Evolutionary conservation across 768 basidiomycete species (phyloP).

Genomic region (Podaxis sp.): DNA sequence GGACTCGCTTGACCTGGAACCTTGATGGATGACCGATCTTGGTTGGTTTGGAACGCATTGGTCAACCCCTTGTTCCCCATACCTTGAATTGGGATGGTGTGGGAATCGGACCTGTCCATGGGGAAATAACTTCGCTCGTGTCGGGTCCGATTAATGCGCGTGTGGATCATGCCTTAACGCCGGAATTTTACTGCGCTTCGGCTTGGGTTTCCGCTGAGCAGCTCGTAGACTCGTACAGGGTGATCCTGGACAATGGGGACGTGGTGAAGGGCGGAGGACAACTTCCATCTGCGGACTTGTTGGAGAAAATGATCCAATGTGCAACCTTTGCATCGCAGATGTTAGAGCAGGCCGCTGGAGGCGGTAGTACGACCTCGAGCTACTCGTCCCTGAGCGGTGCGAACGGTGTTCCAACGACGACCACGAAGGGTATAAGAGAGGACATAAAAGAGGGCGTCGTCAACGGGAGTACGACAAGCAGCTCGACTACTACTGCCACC

Average conservation of each 20-base stretch:
- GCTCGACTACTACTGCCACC: conserved; percentile 7
- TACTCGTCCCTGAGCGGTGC: conserved; percentile 12
- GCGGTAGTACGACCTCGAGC: conserved; percentile 8
- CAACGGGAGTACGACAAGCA: neutral
- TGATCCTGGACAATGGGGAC: conserved; percentile 26
- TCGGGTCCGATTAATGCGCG: neutral
- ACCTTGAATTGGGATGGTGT: neutral
- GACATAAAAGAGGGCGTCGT: conserved; percentile 9
- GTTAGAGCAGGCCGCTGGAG: conserved; percentile 33
- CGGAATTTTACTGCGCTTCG: neutral
- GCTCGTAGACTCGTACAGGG: conserved; percentile 25
- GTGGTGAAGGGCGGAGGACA: conserved; percentile 8
- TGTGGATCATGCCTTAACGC: neutral
- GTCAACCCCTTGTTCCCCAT: neutral
- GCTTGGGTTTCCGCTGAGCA: neutral
- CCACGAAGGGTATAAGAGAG: neutral
- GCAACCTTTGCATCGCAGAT: conserved; percentile 39
- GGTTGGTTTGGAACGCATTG: neutral
- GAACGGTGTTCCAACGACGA: conserved; percentile 9
- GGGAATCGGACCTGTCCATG: neutral
- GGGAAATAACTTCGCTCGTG: neutral
- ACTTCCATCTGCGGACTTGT: conserved; percentile 24
- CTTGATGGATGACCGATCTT: neutral
- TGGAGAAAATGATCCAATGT: conserved; percentile 40
- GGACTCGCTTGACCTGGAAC: conserved; percentile 1